These are phyloP conservation scores for Echites panduratus DNA, from an alignment of 257 asterid genomes.

Conservation along the genomic window DNA sequence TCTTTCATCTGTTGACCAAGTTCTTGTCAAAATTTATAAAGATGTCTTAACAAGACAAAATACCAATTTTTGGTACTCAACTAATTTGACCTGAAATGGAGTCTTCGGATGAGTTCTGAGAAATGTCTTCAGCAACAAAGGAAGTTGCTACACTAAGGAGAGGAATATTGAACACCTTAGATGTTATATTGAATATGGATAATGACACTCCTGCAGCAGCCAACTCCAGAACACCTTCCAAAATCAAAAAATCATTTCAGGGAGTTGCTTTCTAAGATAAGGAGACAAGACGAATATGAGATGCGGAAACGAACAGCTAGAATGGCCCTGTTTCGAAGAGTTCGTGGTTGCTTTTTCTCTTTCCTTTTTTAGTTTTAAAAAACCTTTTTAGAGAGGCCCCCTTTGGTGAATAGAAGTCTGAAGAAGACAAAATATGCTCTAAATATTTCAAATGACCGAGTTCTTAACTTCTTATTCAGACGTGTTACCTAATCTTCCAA, in stretches of 20 bases:
- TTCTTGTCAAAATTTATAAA: too few species aligned
- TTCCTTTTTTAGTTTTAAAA: too few species aligned
- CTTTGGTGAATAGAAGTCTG: background rate
- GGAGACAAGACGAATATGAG: background rate
- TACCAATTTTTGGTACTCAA: background rate
- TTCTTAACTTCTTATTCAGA: background rate
- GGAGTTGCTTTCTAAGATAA: conserved; percentile 2
- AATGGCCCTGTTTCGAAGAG: background rate
- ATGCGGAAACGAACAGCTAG: background rate
- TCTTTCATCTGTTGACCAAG: conserved; percentile 17
- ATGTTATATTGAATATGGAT: conserved; percentile 37
- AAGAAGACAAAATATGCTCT: background rate
- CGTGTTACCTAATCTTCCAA: conserved; percentile 31
- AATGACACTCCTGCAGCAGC: conserved; percentile 45
- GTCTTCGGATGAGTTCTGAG: conserved; percentile 20
- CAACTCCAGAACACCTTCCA: conserved; percentile 37
- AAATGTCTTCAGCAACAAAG: conserved; percentile 47
- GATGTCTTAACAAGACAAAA: background rate
- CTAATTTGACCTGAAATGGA: conserved; percentile 24
- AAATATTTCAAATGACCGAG: background rate
- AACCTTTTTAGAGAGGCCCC: too few species aligned
- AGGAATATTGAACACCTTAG: conserved; percentile 46
- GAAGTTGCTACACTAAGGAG: conserved; percentile 46
- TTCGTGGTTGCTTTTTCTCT: too few species aligned
- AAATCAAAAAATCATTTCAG: conserved; percentile 8